Percentiles rank a stretch among this genome's conserved stretches.
phyloP scores from a whole-genome alignment of 345 rosid species.

The Orychophragmus violaceus region DNA sequence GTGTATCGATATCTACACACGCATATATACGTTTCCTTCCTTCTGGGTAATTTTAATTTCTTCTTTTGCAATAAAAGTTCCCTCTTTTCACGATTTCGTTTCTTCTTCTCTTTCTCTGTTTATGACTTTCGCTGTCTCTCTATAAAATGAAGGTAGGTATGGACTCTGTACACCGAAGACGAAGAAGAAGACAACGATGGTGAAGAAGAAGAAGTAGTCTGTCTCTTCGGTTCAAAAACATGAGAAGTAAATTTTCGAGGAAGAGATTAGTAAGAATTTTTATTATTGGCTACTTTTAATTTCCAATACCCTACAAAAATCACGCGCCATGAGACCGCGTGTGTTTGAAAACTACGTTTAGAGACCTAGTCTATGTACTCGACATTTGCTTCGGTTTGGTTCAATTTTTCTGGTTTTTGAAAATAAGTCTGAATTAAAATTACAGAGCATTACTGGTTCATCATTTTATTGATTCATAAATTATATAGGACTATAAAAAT shows the following conservation, averaged over 20 bases:
- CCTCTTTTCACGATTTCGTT: neutral
- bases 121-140: neutral
- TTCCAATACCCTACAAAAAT: neutral
- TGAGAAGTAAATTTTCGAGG: constrained; percentile 6
- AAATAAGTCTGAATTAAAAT: neutral
- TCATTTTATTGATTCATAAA: neutral
- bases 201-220: constrained; percentile 9
- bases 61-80: neutral
- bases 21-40: constrained; percentile 6
- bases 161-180: constrained; percentile 12
- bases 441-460: neutral
- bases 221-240: constrained; percentile 28
- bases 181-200: neutral
- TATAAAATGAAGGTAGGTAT: constrained; percentile 4
- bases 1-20: neutral
- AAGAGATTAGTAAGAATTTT: neutral
- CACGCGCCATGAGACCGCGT: constrained; percentile 19
- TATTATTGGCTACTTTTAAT: neutral
- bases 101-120: constrained; percentile 10
- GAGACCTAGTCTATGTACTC: neutral
- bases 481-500: neutral
- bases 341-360: neutral
- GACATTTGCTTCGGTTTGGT: neutral
- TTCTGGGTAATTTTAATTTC: neutral
- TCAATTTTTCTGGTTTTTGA: neutral